Evolutionary conservation across 1,139 yeast genomes (phyloP), one percentile per base, ranked within the genome.

Genomic region (Suhomyces anneliseae): DNA sequence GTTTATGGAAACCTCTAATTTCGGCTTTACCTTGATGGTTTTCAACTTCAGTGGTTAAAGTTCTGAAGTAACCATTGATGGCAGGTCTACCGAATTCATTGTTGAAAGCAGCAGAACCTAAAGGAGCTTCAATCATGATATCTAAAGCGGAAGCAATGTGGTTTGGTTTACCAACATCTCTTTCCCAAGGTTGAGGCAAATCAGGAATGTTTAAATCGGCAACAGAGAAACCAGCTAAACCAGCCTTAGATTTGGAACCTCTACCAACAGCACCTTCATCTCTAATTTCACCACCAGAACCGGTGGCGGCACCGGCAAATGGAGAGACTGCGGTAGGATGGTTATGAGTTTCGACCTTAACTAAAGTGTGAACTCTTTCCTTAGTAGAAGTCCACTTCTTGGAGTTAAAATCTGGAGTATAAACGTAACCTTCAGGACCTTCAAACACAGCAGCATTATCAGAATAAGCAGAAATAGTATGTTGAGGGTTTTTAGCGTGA

Each of bases 251-350:
- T 68, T 90, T 89, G 27, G 99, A 93, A 44, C 99, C 99, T 67
- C 97, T 83, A 54, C 99, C 99, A 19, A 93, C 97, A 29, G 99
- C 99, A 71, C 98, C 99, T 73, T 95, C 99, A 68, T 95, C 99
- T 78, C 99, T 88, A 61, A 95, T 95, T 72, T 95, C 99, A 73
- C 99, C 99, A 68, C 99, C 99, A 19, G 99, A 92, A 55, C 99
- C 99, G 15, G 99, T 95, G 35, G 99, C 97, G 35, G 99, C 99
- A 69, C 99, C 99, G 6, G 99, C 93, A 70, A 89, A 95, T 34
- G 99, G 99, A 29, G 98, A 92, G 10, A 95, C 97, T 0, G 99
- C 99, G 35, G 99, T 95, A 45, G 99, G 99, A 66, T 95, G 99
- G 71, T 95, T 95, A 68, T 95, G 99, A 32, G 99, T 95, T 71